Evolutionary conservation across 345 rosid genomes (phyloP).

Genomic region (Citrus australasica): DNA sequence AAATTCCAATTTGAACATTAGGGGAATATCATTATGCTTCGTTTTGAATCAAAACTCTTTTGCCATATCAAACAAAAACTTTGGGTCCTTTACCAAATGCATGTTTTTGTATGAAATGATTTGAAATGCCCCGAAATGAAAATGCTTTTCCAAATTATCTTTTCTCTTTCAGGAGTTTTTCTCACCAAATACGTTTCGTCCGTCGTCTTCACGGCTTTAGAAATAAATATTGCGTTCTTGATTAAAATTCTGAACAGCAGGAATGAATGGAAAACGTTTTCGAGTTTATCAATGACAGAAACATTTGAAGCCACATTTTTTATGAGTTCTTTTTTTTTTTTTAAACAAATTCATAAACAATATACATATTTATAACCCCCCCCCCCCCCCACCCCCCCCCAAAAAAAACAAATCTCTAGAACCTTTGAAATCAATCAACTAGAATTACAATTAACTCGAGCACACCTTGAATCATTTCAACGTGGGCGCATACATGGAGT

Average conservation of each 20-base stretch:
- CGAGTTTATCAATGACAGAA: background rate
- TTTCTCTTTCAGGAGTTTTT: background rate
- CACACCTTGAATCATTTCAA: background rate
- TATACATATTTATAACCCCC: no score
- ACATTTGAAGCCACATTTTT: background rate
- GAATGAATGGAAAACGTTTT: background rate
- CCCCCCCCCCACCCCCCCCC: rapidly evolving
- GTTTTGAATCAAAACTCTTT: background rate
- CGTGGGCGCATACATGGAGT: background rate
- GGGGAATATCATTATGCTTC: background rate
- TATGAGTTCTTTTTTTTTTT: background rate
- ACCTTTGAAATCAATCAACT: background rate
- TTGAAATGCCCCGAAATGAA: background rate
- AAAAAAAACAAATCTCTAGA: no score
- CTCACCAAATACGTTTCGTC: background rate
- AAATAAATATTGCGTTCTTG: no score
- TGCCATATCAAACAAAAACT: background rate
- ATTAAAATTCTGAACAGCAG: background rate
- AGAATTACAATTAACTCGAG: background rate
- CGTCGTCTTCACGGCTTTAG: background rate
- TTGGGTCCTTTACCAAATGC: background rate
- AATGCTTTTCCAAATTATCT: background rate
- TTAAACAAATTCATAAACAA: background rate
- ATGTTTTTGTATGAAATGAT: background rate
- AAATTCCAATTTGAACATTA: background rate